These are phyloP conservation scores for Hygrophila difformis DNA, from an alignment of 257 asterid genomes.

Conservation along the genomic window DNA sequence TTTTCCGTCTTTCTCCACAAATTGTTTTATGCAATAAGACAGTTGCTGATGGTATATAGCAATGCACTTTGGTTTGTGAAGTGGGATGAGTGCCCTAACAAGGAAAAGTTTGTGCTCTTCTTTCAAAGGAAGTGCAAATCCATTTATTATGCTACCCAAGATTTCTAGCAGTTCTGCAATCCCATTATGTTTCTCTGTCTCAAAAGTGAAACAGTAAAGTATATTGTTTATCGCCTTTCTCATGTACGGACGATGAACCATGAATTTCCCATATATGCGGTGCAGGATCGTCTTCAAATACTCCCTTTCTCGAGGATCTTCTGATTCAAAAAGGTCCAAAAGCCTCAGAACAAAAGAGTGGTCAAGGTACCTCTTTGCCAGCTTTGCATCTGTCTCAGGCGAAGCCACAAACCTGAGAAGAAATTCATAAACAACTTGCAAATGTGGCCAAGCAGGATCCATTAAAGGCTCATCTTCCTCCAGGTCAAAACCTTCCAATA, in stretches of 20 bases:
- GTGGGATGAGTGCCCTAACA: slow-evolving; percentile 81
- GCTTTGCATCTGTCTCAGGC: slow-evolving; percentile 81
- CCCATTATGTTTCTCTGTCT: slow-evolving; percentile 86
- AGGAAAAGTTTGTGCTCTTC: slow-evolving; percentile 94
- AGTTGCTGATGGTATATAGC: slow-evolving; percentile 73
- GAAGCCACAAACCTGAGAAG: slow-evolving; percentile 81
- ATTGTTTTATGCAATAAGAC: slow-evolving; percentile 67
- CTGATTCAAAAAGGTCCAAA: slow-evolving; percentile 84
- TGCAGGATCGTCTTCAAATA: slow-evolving; percentile 82
- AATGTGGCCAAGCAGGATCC: slow-evolving; percentile 91
- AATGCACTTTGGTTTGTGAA: slow-evolving; percentile 57
- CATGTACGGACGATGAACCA: slow-evolving; percentile 94
- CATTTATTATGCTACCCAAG: slow-evolving; percentile 90
- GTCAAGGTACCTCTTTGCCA: slow-evolving; percentile 84
- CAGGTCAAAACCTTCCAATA: slow-evolving; percentile 57
- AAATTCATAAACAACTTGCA: slow-evolving; percentile 79
- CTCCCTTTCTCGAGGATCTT: slow-evolving; percentile 95
- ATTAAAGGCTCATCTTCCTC: slow-evolving; percentile 88
- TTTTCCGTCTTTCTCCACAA: slow-evolving; percentile 76
- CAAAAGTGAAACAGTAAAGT: slow-evolving; percentile 72
- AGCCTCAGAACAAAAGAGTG: slow-evolving; percentile 66
- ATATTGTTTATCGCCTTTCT: slow-evolving; percentile 75
- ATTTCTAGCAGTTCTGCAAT: slow-evolving; percentile 82
- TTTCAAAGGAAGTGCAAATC: slow-evolving; percentile 78
- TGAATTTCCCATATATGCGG: slow-evolving; percentile 88